Base-by-base conservation (phyloP, 2,329 filamentous ascomycete species). In the Ophiosphaerella herpotricha region DNA sequence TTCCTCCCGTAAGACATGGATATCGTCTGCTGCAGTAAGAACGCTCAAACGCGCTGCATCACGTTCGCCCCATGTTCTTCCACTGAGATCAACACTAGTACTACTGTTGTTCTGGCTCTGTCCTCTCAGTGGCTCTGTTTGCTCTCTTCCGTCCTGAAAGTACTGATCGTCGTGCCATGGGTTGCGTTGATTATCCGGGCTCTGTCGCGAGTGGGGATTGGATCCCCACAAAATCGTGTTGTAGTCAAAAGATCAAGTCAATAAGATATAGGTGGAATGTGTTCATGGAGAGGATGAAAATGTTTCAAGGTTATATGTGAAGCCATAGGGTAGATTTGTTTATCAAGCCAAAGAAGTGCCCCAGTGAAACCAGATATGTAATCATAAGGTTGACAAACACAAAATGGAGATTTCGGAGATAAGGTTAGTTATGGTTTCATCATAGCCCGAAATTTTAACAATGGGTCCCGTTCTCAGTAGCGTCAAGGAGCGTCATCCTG, bases 41-140 rank as follows among this genome's bases (percentile, higher is more conserved):
- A 79, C 77, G 60, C 78, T 80, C 8, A 80, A 76, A 21, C 79
- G 78, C 5, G 83, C 83, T 24, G 78, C 76, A 64, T 85, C 82
- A 39, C 76, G 72, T 66, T 88, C 85, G 12, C 85, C 85, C 85
- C 85, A 88, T 16, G 81, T 84, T 31, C 84, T 60, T 37, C 62
- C 61, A 68, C 70, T 65, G 72, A 50, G 42, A 26, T 48, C 45
- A 12, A 68, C 55, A 33, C 55, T 48, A 72, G 61, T 43, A 8
- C 68, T 60, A 39, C 52, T 54, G 44, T 50, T 54, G 33, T 66
- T 52, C 45, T 58, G 52, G 35, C 57, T 66, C 7, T 52, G 53
- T 13, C 32, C 40, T 21, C 44, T 43, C 14, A 52, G 44, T 24
- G 45, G 31, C 1, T 42, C 54, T 7, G 38, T 43, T 43, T 60